phyloP scores from a whole-genome alignment of 148 eudicot species.

The Nepenthes mirabilis region DNA sequence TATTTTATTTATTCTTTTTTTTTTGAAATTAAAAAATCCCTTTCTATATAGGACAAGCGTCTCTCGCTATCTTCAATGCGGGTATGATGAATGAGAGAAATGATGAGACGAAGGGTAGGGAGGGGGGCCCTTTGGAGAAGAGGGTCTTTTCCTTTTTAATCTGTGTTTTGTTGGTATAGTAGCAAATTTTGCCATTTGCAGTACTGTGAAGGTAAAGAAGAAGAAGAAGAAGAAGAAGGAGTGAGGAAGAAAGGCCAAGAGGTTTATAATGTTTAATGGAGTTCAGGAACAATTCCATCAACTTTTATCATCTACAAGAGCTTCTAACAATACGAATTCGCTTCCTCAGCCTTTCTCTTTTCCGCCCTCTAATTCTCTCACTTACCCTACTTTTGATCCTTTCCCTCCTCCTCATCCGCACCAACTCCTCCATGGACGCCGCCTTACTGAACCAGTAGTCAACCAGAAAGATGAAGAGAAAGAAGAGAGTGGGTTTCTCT shows the following conservation, averaged over 20 bases:
- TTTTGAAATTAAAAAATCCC: not conserved
- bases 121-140: not conserved
- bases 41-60: slow-evolving; percentile 31
- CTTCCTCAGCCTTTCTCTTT: slow-evolving; percentile 12
- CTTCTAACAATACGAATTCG: not conserved
- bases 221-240: not conserved
- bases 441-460: not conserved
- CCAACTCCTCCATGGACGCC: slow-evolving; percentile 6
- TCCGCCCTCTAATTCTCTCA: not conserved
- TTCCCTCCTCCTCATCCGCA: slow-evolving; percentile 3
- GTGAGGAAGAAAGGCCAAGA: not conserved
- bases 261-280: slow-evolving; percentile 57
- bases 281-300: slow-evolving; percentile 68
- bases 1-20: not conserved
- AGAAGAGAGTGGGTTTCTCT: not conserved
- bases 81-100: slow-evolving; percentile 38
- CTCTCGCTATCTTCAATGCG: not conserved
- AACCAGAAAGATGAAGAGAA: not conserved
- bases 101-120: not conserved
- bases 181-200: too few relatives aligned
- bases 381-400: not conserved
- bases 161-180: not conserved
- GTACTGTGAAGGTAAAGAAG: not conserved
- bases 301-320: slow-evolving; percentile 29
- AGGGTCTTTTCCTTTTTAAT: not conserved